phyloP scores from a whole-genome alignment of 75 land plant genomes.

The Larix kaempferi region DNA sequence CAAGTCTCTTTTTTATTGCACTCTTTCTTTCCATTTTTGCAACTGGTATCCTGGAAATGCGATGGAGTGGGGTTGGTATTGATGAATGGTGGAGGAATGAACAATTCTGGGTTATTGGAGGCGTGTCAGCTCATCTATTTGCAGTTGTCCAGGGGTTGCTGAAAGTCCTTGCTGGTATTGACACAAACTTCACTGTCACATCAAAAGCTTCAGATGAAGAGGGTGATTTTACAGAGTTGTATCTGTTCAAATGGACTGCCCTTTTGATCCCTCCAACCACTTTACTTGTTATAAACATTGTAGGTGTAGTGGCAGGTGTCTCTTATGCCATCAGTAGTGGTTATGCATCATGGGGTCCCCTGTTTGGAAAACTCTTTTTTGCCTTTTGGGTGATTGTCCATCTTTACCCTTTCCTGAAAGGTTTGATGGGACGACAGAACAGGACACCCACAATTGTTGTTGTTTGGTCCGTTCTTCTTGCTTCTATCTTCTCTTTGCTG shows the following conservation, averaged over 20 bases:
- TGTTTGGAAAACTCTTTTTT: constrained; percentile 68
- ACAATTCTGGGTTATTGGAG: constrained; percentile 75
- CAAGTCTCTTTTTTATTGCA: constrained; percentile 51
- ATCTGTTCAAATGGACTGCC: constrained; percentile 63
- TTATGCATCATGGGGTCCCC: constrained; percentile 68
- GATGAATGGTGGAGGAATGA: constrained; percentile 84
- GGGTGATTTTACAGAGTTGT: constrained; percentile 60
- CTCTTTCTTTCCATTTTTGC: constrained; percentile 70
- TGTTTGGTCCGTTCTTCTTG: constrained; percentile 66
- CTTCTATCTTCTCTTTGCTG: constrained; percentile 65
- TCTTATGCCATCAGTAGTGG: constrained; percentile 69
- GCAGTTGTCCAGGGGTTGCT: constrained; percentile 63
- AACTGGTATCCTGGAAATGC: constrained; percentile 64
- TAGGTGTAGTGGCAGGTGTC: constrained; percentile 67
- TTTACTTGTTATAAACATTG: constrained; percentile 51
- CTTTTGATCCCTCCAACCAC: constrained; percentile 65
- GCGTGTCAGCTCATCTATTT: constrained; percentile 60
- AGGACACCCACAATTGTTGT: constrained; percentile 69
- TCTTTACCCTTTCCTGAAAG: constrained; percentile 69
- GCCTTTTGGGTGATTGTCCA: constrained; percentile 76
- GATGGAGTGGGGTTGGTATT: constrained; percentile 71
- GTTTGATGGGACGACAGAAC: constrained; percentile 72
- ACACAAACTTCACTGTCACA: constrained; percentile 65
- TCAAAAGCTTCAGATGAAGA: constrained; percentile 59
- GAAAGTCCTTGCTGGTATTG: constrained; percentile 61